phyloP scores from a whole-genome alignment of 305 asterid species.

The Solanum hybrid region DNA sequence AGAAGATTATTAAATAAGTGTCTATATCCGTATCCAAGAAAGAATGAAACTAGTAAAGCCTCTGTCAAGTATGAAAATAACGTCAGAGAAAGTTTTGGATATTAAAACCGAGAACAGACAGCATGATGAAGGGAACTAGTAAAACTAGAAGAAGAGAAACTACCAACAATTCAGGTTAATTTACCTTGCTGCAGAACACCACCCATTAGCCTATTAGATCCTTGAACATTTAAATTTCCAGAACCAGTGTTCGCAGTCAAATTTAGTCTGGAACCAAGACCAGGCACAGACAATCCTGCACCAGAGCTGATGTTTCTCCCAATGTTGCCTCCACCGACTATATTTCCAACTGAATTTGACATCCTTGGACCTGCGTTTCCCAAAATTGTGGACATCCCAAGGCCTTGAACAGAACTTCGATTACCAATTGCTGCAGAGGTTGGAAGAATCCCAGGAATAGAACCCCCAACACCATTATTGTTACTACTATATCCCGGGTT shows the following conservation, averaged over 20 bases:
- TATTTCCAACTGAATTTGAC: conserved; percentile 71
- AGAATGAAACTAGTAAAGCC: not conserved
- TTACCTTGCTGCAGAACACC: conserved; percentile 95
- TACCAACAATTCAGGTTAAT: not conserved
- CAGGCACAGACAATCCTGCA: conserved; percentile 84
- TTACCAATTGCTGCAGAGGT: conserved; percentile 82
- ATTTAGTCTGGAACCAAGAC: conserved; percentile 75
- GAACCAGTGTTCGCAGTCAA: conserved; percentile 60
- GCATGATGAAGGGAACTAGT: not conserved
- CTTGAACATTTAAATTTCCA: conserved; percentile 77
- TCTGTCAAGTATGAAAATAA: not conserved
- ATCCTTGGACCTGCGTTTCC: conserved; percentile 81
- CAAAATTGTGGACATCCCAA: conserved; percentile 67
- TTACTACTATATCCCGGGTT: conserved; percentile 72
- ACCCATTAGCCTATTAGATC: conserved; percentile 80
- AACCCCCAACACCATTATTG: conserved; percentile 77
- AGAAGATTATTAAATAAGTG: not conserved
- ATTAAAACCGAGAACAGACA: not conserved
- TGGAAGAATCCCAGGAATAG: conserved; percentile 89
- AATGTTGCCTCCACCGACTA: conserved; percentile 78
- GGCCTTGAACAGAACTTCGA: conserved; percentile 69
- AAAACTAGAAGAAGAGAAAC: not conserved
- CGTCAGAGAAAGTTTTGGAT: not conserved
- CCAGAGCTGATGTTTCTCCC: conserved; percentile 87
- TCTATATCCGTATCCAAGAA: not conserved